These are phyloP conservation scores for Plantago elongata DNA, from an alignment of 257 asterid genomes.

Conservation along the genomic window DNA sequence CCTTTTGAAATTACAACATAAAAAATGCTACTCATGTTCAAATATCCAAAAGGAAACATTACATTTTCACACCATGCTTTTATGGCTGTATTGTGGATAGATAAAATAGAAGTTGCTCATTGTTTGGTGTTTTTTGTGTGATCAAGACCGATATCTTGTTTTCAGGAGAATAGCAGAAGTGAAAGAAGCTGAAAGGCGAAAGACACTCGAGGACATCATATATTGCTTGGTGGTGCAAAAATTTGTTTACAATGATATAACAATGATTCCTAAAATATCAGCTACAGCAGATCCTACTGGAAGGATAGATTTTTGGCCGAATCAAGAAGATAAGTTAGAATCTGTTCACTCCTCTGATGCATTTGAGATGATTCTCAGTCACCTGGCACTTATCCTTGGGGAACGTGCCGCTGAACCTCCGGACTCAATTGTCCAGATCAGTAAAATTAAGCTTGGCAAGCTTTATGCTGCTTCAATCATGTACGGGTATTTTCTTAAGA, in stretches of 20 bases:
- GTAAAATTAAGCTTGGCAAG: constrained; percentile 87
- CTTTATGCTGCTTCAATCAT: constrained; percentile 91
- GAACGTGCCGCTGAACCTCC: constrained; percentile 66
- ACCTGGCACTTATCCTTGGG: constrained; percentile 74
- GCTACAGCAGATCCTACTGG: constrained; percentile 66
- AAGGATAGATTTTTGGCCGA: constrained; percentile 81
- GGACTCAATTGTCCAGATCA: constrained; percentile 61
- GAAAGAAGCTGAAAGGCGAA: constrained; percentile 77
- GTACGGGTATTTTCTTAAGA: constrained; percentile 86
- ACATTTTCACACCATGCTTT: too few species aligned
- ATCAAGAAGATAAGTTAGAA: constrained; percentile 78
- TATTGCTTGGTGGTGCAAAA: constrained; percentile 78
- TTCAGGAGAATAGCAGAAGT: constrained; percentile 95
- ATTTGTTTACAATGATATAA: constrained; percentile 55
- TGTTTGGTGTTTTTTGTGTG: constrained; percentile 1
- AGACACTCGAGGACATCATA: constrained; percentile 64
- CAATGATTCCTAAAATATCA: constrained; percentile 73
- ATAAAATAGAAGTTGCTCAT: background rate
- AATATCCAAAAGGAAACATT: too few species aligned
- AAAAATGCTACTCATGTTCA: too few species aligned
- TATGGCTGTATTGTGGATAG: too few species aligned
- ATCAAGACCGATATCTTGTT: constrained; percentile 13
- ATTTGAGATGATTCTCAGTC: constrained; percentile 84
- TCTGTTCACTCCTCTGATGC: constrained; percentile 89
- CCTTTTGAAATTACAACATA: too few species aligned